phyloP scores from a whole-genome alignment of 2,329 filamentous ascomycete genomes.

The Arthroderma sp. region DNA sequence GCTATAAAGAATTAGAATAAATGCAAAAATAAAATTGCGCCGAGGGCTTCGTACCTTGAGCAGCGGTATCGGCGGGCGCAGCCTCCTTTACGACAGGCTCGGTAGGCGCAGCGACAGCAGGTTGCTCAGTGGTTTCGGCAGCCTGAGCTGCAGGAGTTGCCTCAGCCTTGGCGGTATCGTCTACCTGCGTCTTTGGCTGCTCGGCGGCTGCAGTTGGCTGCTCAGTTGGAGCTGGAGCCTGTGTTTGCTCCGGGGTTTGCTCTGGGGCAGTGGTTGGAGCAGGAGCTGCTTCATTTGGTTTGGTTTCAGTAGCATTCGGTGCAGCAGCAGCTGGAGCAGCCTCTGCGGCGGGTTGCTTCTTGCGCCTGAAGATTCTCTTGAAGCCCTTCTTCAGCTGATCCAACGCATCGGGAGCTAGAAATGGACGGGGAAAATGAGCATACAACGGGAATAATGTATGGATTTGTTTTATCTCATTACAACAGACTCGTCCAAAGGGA shows the following conservation, averaged over 20 bases:
- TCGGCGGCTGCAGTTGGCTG: conserved; percentile 7
- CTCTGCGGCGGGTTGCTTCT: conserved; percentile 4
- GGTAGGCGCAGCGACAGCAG: neutral
- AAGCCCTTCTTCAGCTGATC: conserved; percentile 22
- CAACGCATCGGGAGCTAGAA: conserved; percentile 20
- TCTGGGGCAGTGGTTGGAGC: conserved; percentile 7
- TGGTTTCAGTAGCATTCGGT: conserved; percentile 9
- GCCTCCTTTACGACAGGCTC: neutral
- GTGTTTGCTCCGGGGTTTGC: conserved; percentile 2
- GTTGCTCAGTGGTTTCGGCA: neutral
- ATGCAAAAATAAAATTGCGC: neutral
- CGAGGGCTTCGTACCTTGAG: neutral
- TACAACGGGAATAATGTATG: too few species aligned
- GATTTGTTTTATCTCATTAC: too few species aligned
- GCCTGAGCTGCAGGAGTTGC: neutral
- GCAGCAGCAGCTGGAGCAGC: conserved; percentile 4
- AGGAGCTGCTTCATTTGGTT: conserved; percentile 5
- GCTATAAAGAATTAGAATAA: too few species aligned
- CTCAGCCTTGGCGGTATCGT: neutral
- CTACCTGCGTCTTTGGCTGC: conserved; percentile 10
- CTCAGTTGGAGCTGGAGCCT: conserved; percentile 8
- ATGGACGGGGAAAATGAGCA: neutral
- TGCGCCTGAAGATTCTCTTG: conserved; percentile 18
- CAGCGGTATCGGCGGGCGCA: neutral
- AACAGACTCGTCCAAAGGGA: neutral